Base-by-base conservation (phyloP, 2,329 filamentous ascomycete genomes). In the Microdochium bolleyi region DNA sequence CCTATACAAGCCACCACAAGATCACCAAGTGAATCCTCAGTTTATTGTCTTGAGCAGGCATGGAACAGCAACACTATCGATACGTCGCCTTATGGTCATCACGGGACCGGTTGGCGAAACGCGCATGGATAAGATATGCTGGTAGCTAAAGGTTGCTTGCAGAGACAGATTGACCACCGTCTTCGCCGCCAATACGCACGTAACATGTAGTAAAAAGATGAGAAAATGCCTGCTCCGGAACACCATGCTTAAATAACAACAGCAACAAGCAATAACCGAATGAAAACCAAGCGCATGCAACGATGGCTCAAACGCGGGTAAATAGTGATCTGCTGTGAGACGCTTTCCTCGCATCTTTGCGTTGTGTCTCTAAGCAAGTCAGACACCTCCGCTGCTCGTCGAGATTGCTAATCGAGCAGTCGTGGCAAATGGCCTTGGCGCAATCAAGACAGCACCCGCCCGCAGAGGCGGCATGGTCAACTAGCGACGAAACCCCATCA, bases 321-420 rank as follows among this genome's bases (percentile, higher is more conserved):
- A 46, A 46, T 10, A 22, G 22, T 11, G 41, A 13, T 19, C n/a
- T 46, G 41, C 19, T 21, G 5, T 19, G 16, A 19, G 13, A 11
- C 3, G 19, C 8, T 4, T 46, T 10, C 9, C n/a, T 2, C 3
- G n/a, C 14, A 22, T 46, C 19, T 19, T 46, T 46, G 14, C 19
- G 41, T 19, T 22, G 21, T 19, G 22, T 46, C 3, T 46, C 73
- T 0, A 78, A 77, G 58, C 82, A 84, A 3, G 63, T 66, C 46
- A 84, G 57, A 57, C 81, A 84, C 41, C 73, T 68, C 54, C 77
- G 70, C 58, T 78, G 69, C 55, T 78, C 74, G 2, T 79, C 79
- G 0, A 84, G 66, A 55, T 80, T 80, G 55, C 77, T 81, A 41
- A 84, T 72, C 0, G 80, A 82, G 61, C 82, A 85, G 52, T 77